Conservation (phyloP, 169 alveolate species). For the Condylostoma magnum region DNA sequence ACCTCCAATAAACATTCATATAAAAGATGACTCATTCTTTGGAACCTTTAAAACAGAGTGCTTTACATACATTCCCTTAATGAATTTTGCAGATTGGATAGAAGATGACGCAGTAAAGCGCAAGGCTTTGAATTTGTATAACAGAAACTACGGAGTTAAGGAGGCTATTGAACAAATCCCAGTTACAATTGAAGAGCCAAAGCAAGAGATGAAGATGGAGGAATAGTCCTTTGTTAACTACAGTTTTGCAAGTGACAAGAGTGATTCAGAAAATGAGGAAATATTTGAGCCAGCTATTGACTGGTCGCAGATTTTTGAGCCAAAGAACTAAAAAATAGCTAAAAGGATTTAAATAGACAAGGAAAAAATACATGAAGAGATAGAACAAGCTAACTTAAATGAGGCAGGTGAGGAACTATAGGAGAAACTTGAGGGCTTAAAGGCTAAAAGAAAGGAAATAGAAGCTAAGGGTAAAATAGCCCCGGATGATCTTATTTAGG, state of each 20-base stretch:
- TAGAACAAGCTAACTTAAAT: not conserved
- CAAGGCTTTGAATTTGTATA: conserved; percentile 12
- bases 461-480: not conserved
- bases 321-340: not conserved
- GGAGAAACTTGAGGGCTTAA: not conserved
- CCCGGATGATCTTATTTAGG: not conserved
- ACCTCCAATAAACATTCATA: conserved; percentile 3
- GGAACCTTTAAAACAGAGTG: conserved; percentile 9
- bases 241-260: not conserved
- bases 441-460: not conserved
- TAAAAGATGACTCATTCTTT: conserved; percentile 18
- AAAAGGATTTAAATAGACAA: conserved; percentile 27
- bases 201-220: not conserved
- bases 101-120: conserved; percentile 10
- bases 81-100: conserved; percentile 8
- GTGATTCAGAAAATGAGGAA: conserved; percentile 16
- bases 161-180: conserved; percentile 24
- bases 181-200: not conserved
- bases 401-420: not conserved
- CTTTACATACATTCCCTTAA: conserved; percentile 20
- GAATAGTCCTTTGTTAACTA: conserved; percentile 7
- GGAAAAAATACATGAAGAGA: not conserved
- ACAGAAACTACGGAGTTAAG: conserved; percentile 9
- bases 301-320: conserved; percentile 17
- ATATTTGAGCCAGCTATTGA: not conserved